phyloP scores from a whole-genome alignment of 768 basidiomycete species.

The Ramaria sp. region DNA sequence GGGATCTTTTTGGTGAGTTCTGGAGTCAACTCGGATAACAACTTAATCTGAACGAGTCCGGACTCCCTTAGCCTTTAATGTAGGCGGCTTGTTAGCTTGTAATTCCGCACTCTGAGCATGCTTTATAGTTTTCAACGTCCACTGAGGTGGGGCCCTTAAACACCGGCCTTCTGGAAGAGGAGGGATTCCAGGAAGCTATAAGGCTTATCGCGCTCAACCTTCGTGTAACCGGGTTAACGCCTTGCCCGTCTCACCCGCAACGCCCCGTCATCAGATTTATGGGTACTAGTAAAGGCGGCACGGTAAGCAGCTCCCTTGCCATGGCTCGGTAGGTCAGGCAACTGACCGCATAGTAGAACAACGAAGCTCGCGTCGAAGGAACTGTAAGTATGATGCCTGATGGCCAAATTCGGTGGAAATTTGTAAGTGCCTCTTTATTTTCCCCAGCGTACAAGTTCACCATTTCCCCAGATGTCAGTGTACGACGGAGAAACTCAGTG shows the following conservation, averaged over 20 bases:
- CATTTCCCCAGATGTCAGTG: conserved; percentile 35
- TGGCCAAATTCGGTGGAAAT: conserved; percentile 42
- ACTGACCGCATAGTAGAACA: conserved; percentile 11
- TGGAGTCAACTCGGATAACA: neutral
- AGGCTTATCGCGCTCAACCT: conserved; percentile 51
- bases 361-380: conserved; percentile 38
- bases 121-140: conserved; percentile 6
- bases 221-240: conserved; percentile 26
- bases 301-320: neutral
- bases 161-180: conserved; percentile 41
- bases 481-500: conserved; percentile 45
- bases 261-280: conserved; percentile 12
- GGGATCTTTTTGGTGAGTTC: conserved; percentile 35
- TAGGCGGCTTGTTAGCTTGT: conserved; percentile 9
- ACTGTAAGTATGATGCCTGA: conserved; percentile 38
- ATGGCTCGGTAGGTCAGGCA: neutral
- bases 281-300: conserved; percentile 6
- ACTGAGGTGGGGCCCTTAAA: conserved; percentile 26
- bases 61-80: conserved; percentile 20
- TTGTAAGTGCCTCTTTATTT: conserved; percentile 33
- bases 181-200: conserved; percentile 54
- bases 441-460: conserved; percentile 11
- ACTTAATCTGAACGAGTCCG: neutral
- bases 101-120: neutral
- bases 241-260: conserved; percentile 2